Conservation (phyloP, 441 rosid genomes). For the Jatropha podagrica region DNA sequence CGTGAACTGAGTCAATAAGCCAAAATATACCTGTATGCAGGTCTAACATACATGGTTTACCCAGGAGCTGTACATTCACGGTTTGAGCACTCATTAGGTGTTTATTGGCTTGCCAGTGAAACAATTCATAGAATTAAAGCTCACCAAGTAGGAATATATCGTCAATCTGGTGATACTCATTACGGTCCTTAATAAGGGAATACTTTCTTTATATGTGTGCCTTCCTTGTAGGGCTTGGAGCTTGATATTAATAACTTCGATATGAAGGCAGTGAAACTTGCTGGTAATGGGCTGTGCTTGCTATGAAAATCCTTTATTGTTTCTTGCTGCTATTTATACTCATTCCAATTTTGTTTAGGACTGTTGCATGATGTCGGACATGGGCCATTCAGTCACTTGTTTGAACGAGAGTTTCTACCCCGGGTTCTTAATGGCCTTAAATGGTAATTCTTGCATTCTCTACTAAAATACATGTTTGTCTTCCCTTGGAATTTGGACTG, state of each 20-base stretch:
- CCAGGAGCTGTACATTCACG: slow-evolving; percentile 86
- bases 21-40: slow-evolving; percentile 30
- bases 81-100: slow-evolving; percentile 78
- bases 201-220: slow-evolving; percentile 18
- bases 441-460: slow-evolving; percentile 39
- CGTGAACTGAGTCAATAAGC: not conserved
- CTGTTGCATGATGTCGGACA: slow-evolving; percentile 86
- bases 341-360: slow-evolving; percentile 35
- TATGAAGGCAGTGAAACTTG: slow-evolving; percentile 61
- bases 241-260: slow-evolving; percentile 49
- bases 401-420: slow-evolving; percentile 65
- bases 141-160: slow-evolving; percentile 44
- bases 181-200: slow-evolving; percentile 11
- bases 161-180: slow-evolving; percentile 15
- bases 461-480: not conserved
- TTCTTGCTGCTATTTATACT: slow-evolving; percentile 10
- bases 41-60: slow-evolving; percentile 56
- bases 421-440: slow-evolving; percentile 34
- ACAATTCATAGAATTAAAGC: slow-evolving; percentile 47
- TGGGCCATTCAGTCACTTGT: slow-evolving; percentile 77
- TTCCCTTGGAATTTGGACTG: not conserved
- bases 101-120: slow-evolving; percentile 58
- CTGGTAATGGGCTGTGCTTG: slow-evolving; percentile 43
- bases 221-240: slow-evolving; percentile 50
- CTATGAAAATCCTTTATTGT: not conserved